phyloP scores from a whole-genome alignment of 176 grass and related monocot genomes.

The Ananas comosus region DNA sequence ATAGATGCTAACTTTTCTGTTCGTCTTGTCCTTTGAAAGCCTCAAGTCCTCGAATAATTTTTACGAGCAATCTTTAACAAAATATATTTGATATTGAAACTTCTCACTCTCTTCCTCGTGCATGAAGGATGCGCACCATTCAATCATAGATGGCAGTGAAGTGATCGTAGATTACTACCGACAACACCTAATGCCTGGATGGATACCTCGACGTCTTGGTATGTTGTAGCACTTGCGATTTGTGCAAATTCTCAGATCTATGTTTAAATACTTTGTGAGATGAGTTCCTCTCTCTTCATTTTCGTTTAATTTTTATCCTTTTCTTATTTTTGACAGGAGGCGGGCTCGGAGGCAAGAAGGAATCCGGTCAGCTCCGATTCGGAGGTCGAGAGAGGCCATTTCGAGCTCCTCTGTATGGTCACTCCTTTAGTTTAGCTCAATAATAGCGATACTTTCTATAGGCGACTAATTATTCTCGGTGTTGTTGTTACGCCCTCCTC shows the following conservation, averaged over 20 bases:
- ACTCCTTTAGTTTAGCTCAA: background rate
- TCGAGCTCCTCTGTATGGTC: conserved; percentile 80
- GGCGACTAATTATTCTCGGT: background rate
- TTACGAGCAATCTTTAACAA: no score
- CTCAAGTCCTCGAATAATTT: no score
- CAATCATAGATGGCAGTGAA: conserved; percentile 70
- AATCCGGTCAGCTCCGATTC: conserved; percentile 95
- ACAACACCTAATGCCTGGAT: conserved; percentile 92
- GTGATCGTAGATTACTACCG: conserved; percentile 92
- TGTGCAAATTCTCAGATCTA: background rate
- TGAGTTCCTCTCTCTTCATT: no score
- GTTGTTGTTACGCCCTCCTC: background rate
- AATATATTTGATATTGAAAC: background rate
- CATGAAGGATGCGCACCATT: conserved; percentile 77
- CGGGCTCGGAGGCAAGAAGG: conserved; percentile 88
- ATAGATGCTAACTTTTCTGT: no score
- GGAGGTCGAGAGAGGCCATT: conserved; percentile 97
- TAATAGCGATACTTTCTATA: conserved; percentile 1
- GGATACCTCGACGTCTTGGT: conserved; percentile 92
- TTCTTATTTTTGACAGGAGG: conserved; percentile 36
- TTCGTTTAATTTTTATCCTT: no score
- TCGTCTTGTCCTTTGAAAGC: no score
- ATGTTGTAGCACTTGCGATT: conserved; percentile 4
- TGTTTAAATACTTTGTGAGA: background rate
- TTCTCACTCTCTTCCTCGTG: background rate